phyloP scores from a whole-genome alignment of 2,329 filamentous ascomycete species.

The Phyllosticta ampelicida region DNA sequence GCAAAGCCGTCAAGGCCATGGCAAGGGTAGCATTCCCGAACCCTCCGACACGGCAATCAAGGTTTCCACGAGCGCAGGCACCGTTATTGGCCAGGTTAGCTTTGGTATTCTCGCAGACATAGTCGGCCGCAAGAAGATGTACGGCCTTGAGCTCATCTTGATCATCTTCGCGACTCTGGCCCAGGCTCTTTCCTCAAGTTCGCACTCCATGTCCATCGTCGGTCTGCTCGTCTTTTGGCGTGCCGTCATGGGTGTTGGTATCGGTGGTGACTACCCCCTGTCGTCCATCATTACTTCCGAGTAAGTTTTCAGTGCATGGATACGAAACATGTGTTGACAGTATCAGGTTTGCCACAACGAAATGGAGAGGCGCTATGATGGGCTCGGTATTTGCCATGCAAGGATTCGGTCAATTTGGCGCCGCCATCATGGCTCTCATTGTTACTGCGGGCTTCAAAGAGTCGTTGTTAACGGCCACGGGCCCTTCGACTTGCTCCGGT shows the following conservation, averaged over 20 bases:
- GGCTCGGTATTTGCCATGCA: conserved; percentile 80
- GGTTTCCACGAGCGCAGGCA: conserved; percentile 71
- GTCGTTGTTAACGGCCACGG: conserved; percentile 44
- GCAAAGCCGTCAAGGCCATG: conserved; percentile 29
- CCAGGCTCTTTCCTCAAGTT: conserved; percentile 27
- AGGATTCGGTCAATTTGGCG: conserved; percentile 67
- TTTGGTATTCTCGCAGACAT: conserved; percentile 61
- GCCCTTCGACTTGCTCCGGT: conserved; percentile 47
- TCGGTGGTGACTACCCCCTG: conserved; percentile 67
- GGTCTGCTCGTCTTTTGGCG: conserved; percentile 32
- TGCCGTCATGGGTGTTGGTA: conserved; percentile 30
- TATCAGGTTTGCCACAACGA: conserved; percentile 60
- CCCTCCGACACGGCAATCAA: conserved; percentile 73
- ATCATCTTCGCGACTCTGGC: conserved; percentile 31
- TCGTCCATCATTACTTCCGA: conserved; percentile 78
- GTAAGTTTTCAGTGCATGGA: conserved; percentile 21
- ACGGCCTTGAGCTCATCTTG: conserved; percentile 44
- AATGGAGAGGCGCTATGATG: conserved; percentile 82
- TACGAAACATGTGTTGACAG: not conserved
- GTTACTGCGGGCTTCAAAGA: conserved; percentile 61
- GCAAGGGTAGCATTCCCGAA: conserved; percentile 45
- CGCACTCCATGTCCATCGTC: conserved; percentile 24
- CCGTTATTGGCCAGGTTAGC: conserved; percentile 68
- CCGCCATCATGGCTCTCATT: conserved; percentile 66
- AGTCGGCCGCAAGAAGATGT: conserved; percentile 73